Evolutionary conservation across 192 early-diverging fungal genomes (phyloP), one percentile per base, ranked within the genome.

Genomic region (Geranomyces variabilis): DNA sequence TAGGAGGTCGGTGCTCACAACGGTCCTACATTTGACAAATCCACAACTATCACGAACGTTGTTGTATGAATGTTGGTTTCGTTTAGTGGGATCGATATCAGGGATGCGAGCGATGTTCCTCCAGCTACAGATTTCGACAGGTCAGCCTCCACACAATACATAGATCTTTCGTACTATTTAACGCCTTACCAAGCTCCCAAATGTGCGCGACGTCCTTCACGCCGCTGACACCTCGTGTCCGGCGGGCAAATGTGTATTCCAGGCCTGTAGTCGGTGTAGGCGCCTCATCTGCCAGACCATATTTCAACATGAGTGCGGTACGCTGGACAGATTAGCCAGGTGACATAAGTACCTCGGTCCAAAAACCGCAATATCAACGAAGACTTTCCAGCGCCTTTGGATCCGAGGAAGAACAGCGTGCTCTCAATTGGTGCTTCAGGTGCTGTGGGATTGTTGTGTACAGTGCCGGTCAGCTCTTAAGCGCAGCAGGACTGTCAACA

Each of bases 131-230:
- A 53, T 28, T 24, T n/a, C n/a, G n/a, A 45, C 51, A 45, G 36
- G 26, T 15, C 9, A 21, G 66, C 15, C 6, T 21, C 10, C 14
- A 22, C 9, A 51, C n/a, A n/a, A n/a, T n/a, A n/a, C n/a, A n/a
- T n/a, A 60, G 66, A 14, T 26, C 6, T 21, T 19, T 24, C n/a
- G 0, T 47, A 44, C 46, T 14, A 5, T 12, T 21, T 73, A 24
- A 19, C 45, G 57, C 36, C 57, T 30, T 19, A 82, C 83, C 80
- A 6, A 86, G 70, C 61, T 86, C 84, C 76, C 80, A 86, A 30
- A 86, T 84, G 62, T 86, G 84, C 6, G 70, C 36, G 0, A 86
- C 75, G 56, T 86, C 84, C 64, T 86, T 86, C n/a, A 79, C 48
- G 19, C 69, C 75, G 21, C 70, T 80, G 33, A 77, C 63, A 6